A percentile compares a stretch with the other conserved stretches of the same genome.
phyloP scores from a whole-genome alignment of 148 eudicot genomes.

The Silene latifolia region DNA sequence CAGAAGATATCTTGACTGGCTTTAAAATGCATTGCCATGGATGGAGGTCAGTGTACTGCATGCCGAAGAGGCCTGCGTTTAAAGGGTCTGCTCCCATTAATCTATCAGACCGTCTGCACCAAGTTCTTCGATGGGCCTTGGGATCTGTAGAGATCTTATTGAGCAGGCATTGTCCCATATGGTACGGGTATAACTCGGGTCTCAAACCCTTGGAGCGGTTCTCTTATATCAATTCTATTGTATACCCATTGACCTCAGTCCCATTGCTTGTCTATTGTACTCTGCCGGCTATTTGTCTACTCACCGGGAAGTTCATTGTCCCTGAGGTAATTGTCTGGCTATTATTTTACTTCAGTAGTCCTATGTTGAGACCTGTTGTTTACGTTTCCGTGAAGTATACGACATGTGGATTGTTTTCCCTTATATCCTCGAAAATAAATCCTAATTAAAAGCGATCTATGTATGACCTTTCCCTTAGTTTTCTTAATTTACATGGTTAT shows the following conservation, averaged over 20 bases:
- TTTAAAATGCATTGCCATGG: slow-evolving; percentile 99
- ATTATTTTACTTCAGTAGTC: background rate
- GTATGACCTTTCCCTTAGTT: background rate
- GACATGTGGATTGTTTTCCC: no score
- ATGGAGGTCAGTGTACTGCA: slow-evolving; percentile 96
- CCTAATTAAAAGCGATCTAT: background rate
- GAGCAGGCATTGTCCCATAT: slow-evolving; percentile 89
- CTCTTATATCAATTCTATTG: slow-evolving; percentile 82
- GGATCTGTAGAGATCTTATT: slow-evolving; percentile 90
- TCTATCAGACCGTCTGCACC: slow-evolving; percentile 94
- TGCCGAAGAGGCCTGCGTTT: slow-evolving; percentile 83
- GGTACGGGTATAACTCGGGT: slow-evolving; percentile 91
- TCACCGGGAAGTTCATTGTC: slow-evolving; percentile 90
- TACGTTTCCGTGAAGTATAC: no score
- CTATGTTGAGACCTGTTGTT: background rate
- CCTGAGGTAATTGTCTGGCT: slow-evolving; percentile 57
- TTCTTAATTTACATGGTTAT: background rate
- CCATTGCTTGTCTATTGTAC: slow-evolving; percentile 88
- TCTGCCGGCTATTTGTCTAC: slow-evolving; percentile 85
- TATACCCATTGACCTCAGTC: slow-evolving; percentile 85
- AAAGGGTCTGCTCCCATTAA: slow-evolving; percentile 98
- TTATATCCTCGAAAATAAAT: no score
- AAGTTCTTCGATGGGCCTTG: slow-evolving; percentile 93
- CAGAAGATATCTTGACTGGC: slow-evolving; percentile 96
- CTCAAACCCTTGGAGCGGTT: slow-evolving; percentile 86